phyloP scores from a whole-genome alignment of 805 yeast species.

The Nakazawaea wyomingensis region DNA sequence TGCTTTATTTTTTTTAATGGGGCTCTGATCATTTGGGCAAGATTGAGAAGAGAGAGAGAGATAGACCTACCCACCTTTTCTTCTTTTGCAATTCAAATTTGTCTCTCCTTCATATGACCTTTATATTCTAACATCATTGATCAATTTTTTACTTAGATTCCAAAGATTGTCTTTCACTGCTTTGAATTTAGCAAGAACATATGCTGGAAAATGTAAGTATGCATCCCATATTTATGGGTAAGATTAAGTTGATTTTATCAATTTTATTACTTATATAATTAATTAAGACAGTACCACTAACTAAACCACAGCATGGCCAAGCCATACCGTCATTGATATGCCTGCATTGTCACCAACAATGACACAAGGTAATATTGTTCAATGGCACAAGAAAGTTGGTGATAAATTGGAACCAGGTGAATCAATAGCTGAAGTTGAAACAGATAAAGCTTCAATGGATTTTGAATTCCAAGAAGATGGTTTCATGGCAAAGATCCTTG shows the following conservation, averaged over 20 bases:
- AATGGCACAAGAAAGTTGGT: conserved; percentile 88
- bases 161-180: conserved; percentile 15
- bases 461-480: conserved; percentile 98
- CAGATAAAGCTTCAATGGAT: conserved; percentile 98
- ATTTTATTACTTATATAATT: too few relatives aligned
- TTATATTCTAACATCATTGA: conserved; percentile 13
- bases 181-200: conserved; percentile 19
- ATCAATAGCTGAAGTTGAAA: conserved; percentile 92
- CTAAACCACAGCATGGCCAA: conserved; percentile 32
- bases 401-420: conserved; percentile 90
- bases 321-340: conserved; percentile 87
- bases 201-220: conserved; percentile 18
- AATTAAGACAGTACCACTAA: not conserved
- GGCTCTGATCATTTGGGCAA: too few relatives aligned
- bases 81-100: too few relatives aligned
- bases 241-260: too few relatives aligned
- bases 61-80: too few relatives aligned
- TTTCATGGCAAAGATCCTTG: conserved; percentile 77
- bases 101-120: too few relatives aligned
- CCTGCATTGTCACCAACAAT: conserved; percentile 99
- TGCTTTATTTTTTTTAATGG: too few relatives aligned
- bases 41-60: too few relatives aligned
- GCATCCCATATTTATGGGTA: too few relatives aligned
- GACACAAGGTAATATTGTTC: conserved; percentile 91
- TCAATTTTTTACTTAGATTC: conserved; percentile 4